Conservation (phyloP, 2,329 filamentous ascomycete species). For the Epichloe brachyelytri region DNA sequence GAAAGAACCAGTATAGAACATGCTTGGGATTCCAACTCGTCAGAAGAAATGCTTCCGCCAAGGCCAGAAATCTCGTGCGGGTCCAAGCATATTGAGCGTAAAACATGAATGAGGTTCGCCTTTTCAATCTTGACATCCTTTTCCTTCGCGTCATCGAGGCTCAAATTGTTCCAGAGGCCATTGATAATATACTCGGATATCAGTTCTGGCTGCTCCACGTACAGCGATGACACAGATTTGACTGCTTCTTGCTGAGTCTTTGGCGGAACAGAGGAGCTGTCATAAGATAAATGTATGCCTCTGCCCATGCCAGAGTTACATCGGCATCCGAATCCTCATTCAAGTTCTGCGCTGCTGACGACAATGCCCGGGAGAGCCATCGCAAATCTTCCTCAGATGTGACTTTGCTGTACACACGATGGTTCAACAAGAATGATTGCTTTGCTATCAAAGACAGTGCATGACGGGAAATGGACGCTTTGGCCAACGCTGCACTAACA, state of each 20-base stretch:
- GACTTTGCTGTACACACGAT: slow-evolving; percentile 74
- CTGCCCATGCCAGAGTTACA: slow-evolving; percentile 62
- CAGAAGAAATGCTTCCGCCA: slow-evolving; percentile 29
- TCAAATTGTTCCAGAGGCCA: slow-evolving; percentile 72
- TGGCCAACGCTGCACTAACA: slow-evolving; percentile 32
- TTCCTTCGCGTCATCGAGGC: slow-evolving; percentile 52
- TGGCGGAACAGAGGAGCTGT: slow-evolving; percentile 47
- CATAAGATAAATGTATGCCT: slow-evolving; percentile 70
- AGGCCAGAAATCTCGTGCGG: slow-evolving; percentile 34
- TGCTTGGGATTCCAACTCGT: slow-evolving; percentile 54
- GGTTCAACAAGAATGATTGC: slow-evolving; percentile 74
- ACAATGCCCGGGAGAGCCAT: slow-evolving; percentile 64
- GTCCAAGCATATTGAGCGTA: slow-evolving; percentile 51
- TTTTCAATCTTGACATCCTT: slow-evolving; percentile 64
- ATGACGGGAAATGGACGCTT: slow-evolving; percentile 50
- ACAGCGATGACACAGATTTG: slow-evolving; percentile 49
- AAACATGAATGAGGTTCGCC: slow-evolving; percentile 46
- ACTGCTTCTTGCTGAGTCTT: slow-evolving; percentile 51
- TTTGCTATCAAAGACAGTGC: slow-evolving; percentile 62
- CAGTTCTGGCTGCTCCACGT: slow-evolving; percentile 42
- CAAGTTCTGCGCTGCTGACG: slow-evolving; percentile 44
- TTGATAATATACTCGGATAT: slow-evolving; percentile 52
- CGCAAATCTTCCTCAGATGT: slow-evolving; percentile 58
- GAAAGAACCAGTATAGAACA: slow-evolving; percentile 67
- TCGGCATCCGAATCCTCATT: slow-evolving; percentile 32